A percentile compares a stretch with the other conserved stretches of the same genome.
phyloP scores from a whole-genome alignment of 2,329 filamentous ascomycete genomes.

The Rhynchosporium graminicola region DNA sequence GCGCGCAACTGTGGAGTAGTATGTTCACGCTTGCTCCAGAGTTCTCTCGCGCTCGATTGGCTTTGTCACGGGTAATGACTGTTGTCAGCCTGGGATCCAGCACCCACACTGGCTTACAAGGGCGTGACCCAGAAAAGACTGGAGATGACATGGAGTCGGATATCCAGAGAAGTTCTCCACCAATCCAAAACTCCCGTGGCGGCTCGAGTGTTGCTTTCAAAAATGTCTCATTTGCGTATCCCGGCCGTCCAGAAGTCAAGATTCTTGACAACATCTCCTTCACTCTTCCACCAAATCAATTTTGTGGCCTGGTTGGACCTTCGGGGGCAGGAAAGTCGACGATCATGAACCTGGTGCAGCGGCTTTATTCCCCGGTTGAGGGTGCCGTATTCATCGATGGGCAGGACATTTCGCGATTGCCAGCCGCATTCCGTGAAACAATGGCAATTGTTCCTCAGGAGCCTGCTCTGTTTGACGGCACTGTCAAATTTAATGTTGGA shows the following conservation, averaged over 20 bases:
- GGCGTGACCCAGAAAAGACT: conserved; percentile 2
- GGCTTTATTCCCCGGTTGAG: conserved; percentile 48
- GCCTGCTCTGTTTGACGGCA: conserved; percentile 57
- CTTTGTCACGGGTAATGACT: conserved; percentile 49
- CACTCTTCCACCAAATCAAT: conserved; percentile 58
- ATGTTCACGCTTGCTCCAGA: conserved; percentile 75
- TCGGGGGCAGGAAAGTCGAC: conserved; percentile 69
- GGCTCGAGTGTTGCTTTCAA: conserved; percentile 50
- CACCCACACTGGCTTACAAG: conserved; percentile 1
- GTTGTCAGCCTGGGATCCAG: conserved; percentile 51
- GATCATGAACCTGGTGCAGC: conserved; percentile 56
- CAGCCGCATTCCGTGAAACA: conserved; percentile 51
- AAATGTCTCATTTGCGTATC: conserved; percentile 65
- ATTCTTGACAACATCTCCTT: conserved; percentile 60
- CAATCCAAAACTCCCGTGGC: conserved; percentile 43
- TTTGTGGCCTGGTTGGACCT: conserved; percentile 64
- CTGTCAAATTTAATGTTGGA: conserved; percentile 55
- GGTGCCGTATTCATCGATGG: conserved; percentile 32
- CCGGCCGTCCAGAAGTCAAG: conserved; percentile 57
- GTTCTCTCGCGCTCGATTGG: conserved; percentile 53
- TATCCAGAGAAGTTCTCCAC: conserved; percentile 15
- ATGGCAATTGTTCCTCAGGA: conserved; percentile 61
- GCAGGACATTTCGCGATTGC: conserved; percentile 47
- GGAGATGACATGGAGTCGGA: conserved; percentile 39
- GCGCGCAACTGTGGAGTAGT: conserved; percentile 71